These are phyloP conservation scores for Dissoconium aciculare DNA, from an alignment of 2,329 filamentous ascomycete genomes.

Conservation along the genomic window DNA sequence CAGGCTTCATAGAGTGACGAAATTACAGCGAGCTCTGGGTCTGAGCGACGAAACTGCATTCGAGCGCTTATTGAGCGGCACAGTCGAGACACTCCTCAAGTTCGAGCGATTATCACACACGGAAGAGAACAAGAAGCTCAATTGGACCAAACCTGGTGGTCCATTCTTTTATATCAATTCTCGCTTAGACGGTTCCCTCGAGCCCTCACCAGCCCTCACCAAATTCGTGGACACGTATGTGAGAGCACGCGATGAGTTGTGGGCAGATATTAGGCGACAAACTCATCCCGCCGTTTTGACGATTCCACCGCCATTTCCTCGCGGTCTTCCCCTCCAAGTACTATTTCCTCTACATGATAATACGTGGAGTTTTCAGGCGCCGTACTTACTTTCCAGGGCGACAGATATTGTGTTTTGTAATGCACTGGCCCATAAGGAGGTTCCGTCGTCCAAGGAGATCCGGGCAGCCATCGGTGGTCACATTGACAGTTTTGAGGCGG, in stretches of 20 bases:
- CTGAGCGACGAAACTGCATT: conserved; percentile 12
- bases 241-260: conserved; percentile 20
- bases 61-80: conserved; percentile 18
- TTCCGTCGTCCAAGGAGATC: conserved; percentile 16
- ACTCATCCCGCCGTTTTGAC: conserved; percentile 14
- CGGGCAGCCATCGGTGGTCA: conserved; percentile 20
- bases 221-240: conserved; percentile 26
- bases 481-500: conserved; percentile 22
- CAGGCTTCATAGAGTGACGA: conserved; percentile 7
- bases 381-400: conserved; percentile 8
- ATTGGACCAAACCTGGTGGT: conserved; percentile 6
- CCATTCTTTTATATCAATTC: conserved; percentile 2
- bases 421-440: conserved; percentile 9
- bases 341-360: conserved; percentile 13
- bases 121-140: conserved; percentile 9
- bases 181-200: conserved; percentile 2
- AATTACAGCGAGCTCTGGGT: conserved; percentile 8
- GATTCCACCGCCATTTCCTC: conserved; percentile 20
- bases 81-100: conserved; percentile 10
- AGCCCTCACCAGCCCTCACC: conserved; percentile 14
- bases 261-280: conserved; percentile 17
- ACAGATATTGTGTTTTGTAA: conserved; percentile 7
- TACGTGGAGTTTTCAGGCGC: conserved; percentile 2
- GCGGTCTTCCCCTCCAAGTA: conserved; percentile 23
- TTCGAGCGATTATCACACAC: conserved; percentile 13